Base-by-base conservation (phyloP, 2,329 filamentous ascomycete species). In the Cladosporium austrohemisphaericum region DNA sequence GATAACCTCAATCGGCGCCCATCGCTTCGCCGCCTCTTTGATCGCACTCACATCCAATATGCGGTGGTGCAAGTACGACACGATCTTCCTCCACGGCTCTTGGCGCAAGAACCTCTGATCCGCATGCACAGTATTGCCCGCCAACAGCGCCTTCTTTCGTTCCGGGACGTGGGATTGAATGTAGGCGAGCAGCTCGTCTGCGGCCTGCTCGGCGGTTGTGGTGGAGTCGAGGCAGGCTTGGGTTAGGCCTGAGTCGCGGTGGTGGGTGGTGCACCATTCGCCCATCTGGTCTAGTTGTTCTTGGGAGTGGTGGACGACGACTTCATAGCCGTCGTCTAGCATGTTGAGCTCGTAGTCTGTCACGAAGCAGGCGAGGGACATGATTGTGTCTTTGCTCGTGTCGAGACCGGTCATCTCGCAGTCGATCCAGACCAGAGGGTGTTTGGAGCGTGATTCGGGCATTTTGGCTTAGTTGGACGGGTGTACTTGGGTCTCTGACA, bases 401-500 rank as follows among this genome's bases (percentile, higher is more conserved):
- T 95, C 77, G 6, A 95, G 79, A 18, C 89, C 89, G 25, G 89
- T 97, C 93, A 98, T 98, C 89, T 86, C 83, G 63, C 83, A 86
- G 70, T 95, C 89, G 56, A 95, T 91, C 88, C 89, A 94, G 55
- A 94, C 86, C 29, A 94, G 71, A 7, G 86, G 85, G 56, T 83
- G 81, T 43, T 69, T 75, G 18, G 81, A 85, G 35, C 68, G 64
- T 52, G 71, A 70, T 55, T 71, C 69, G 2, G 66, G 68, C 69
- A 71, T 71, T 40, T 16, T 61, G 52, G 50, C 26, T n/a, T n/a
- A n/a, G n/a, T n/a, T n/a, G n/a, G n/a, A n/a, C n/a, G n/a, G n/a
- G n/a, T n/a, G n/a, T n/a, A n/a, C n/a, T n/a, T n/a, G n/a, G n/a
- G n/a, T n/a, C n/a, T n/a, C n/a, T n/a, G n/a, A n/a, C n/a, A n/a